Base-by-base conservation (phyloP, 2,329 filamentous ascomycete species). In the Chaetothyriales sp. region DNA sequence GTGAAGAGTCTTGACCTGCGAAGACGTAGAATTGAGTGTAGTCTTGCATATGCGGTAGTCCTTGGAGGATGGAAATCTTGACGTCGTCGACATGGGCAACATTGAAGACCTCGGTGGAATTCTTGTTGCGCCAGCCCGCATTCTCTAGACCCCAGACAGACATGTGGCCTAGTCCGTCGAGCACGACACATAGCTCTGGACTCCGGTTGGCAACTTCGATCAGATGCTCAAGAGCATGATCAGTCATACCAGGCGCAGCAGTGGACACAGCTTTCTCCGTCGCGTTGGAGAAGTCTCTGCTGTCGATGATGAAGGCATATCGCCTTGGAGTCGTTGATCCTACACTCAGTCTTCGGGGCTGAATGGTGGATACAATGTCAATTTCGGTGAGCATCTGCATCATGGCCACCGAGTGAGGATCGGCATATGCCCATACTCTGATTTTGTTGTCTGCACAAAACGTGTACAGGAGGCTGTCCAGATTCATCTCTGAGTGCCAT, bases 61-160 rank as follows among this genome's bases (percentile, higher is more conserved):
- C 51, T 52, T 65, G 62, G 8, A 54, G 55, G 53, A 72, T 68
- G 4, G 66, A 66, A 44, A 73, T 64, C 44, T 69, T 61, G 52
- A 83, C 59, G 1, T 76, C 76, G 61, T 86, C 80, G 22, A 89
- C 78, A 62, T 94, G 86, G 1, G 87, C 81, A 59, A 95, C 82
- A 63, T 88, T 92, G 71, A 92, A 94, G n/a, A 90, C 78, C 56
- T 82, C 81, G 25, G 80, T 75, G 3, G 77, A 74, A 54, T 78
- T 79, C 58, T 78, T 80, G 29, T 75, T 72, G 62, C 83, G 87
- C 60, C 79, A 82, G 37, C 85, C 83, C 18, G 94, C 78, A 62
- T 90, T 89, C 65, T 97, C 89, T 51, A 98, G 70, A 0, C 88
- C 90, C 86, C 90, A 95, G 0, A 87, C 88, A 43, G 86, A 89